A percentile compares a stretch with the other conserved stretches of the same genome.
phyloP scores from a whole-genome alignment of 352 stramenopile species.

The Blastocystis sp. region DNA sequence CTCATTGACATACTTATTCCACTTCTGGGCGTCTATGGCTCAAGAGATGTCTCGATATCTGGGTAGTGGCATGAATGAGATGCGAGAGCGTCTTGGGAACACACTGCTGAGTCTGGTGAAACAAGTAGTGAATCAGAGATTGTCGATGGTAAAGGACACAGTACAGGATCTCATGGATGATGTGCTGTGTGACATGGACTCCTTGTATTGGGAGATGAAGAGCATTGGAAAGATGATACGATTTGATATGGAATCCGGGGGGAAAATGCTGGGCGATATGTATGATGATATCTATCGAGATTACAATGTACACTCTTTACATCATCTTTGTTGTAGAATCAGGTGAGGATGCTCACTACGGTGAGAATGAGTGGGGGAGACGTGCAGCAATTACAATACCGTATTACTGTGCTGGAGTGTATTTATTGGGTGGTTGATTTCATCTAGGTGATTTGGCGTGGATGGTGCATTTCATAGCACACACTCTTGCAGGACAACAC shows the following conservation, averaged over 20 bases:
- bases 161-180: not conserved
- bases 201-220: not conserved
- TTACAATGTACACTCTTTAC: not conserved
- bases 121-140: not conserved
- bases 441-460: constrained; percentile 30
- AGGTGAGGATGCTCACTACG: constrained; percentile 29
- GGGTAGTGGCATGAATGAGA: not conserved
- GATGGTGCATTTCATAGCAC: constrained; percentile 17
- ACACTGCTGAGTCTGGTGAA: not conserved
- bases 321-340: not conserved
- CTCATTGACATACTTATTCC: not conserved
- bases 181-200: constrained; percentile 2
- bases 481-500: not conserved
- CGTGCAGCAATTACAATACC: not conserved
- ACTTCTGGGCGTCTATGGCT: not conserved
- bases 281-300: constrained; percentile 1
- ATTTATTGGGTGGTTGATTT: not conserved
- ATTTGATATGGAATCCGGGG: not conserved
- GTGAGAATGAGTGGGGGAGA: not conserved
- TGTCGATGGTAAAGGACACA: not conserved
- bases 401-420: not conserved
- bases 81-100: not conserved
- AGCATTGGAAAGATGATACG: not conserved
- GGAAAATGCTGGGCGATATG: not conserved
- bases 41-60: not conserved